Evolutionary conservation across 164 flowering plant species (phyloP).

Genomic region (Brasenia schreberi): DNA sequence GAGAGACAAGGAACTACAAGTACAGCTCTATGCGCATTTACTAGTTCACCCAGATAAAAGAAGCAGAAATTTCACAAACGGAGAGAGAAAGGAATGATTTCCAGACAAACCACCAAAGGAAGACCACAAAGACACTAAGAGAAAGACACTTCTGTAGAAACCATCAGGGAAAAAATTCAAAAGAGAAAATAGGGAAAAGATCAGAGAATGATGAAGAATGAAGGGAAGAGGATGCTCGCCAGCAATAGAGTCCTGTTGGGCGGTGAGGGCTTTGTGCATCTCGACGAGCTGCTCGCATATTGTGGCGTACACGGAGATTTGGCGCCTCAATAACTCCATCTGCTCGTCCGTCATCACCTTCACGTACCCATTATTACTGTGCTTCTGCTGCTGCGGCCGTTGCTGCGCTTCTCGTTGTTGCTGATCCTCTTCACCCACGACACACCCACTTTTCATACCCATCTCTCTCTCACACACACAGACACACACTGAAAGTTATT

Average conservation of each 20-base stretch:
- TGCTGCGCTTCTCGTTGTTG: slow-evolving; percentile 15
- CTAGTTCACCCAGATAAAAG: too few relatives aligned
- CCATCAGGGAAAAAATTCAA: too few relatives aligned
- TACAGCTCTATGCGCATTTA: too few relatives aligned
- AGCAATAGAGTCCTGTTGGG: slow-evolving; percentile 44
- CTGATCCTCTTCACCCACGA: not conserved
- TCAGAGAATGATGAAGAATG: not conserved
- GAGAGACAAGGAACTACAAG: too few relatives aligned
- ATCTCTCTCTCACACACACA: not conserved
- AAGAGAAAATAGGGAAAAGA: not conserved
- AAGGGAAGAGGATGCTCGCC: slow-evolving; percentile 20
- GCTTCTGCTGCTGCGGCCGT: slow-evolving; percentile 1
- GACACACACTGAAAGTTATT: too few relatives aligned
- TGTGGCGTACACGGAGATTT: slow-evolving; percentile 65
- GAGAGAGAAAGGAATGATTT: too few relatives aligned
- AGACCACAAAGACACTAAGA: not conserved
- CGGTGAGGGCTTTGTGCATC: slow-evolving; percentile 53
- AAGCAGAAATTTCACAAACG: too few relatives aligned
- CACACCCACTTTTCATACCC: not conserved
- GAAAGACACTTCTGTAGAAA: not conserved
- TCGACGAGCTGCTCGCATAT: slow-evolving; percentile 74
- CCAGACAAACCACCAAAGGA: not conserved
- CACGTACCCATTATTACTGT: slow-evolving; percentile 20
- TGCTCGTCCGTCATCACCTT: slow-evolving; percentile 94
- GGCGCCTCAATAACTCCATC: slow-evolving; percentile 54